Evolutionary conservation across 78 protist species (phyloP), one percentile per base, ranked within the genome.

Genomic region (Mastigamoeba balamuthi): DNA sequence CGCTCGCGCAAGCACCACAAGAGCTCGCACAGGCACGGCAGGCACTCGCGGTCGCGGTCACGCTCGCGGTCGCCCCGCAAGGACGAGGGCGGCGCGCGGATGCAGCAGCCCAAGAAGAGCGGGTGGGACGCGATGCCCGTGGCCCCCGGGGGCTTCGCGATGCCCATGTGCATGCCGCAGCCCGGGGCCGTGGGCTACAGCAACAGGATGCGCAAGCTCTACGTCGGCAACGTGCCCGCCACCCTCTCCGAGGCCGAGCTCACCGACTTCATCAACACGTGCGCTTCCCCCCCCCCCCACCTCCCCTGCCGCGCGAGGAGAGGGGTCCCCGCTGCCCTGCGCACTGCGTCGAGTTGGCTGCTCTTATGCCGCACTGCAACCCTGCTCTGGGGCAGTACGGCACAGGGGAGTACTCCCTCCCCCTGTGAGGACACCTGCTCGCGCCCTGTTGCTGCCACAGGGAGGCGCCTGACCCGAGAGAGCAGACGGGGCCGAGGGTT

Each of bases 141-240:
- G n/a, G n/a, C n/a, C n/a, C n/a, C n/a, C n/a, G n/a, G n/a, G n/a
- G n/a, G n/a, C n/a, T n/a, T n/a, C n/a, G n/a, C n/a, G n/a, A n/a
- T n/a, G n/a, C n/a, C n/a, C n/a, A n/a, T n/a, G n/a, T n/a, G n/a
- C n/a, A n/a, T n/a, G n/a, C n/a, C n/a, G n/a, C n/a, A n/a, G n/a
- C n/a, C n/a, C n/a, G n/a, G n/a, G n/a, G n/a, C n/a, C n/a, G n/a
- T n/a, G n/a, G n/a, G n/a, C n/a, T n/a, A n/a, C n/a, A n/a, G n/a
- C n/a, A 78, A 75, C 90, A 75, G 37, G 35, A 41, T 42, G 29
- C 66, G 82, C 64, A 35, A 82, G 35, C 41, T 85, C 4, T 85
- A 85, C 75, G 78, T 85, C 17, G 90, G 90, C 6, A 85, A 85
- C 29, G 70, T 85, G 0, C 90, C 90, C 63, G 74, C 79, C 7